Base-by-base conservation (phyloP, 768 basidiomycete genomes). In the Mycena leptocephala region DNA sequence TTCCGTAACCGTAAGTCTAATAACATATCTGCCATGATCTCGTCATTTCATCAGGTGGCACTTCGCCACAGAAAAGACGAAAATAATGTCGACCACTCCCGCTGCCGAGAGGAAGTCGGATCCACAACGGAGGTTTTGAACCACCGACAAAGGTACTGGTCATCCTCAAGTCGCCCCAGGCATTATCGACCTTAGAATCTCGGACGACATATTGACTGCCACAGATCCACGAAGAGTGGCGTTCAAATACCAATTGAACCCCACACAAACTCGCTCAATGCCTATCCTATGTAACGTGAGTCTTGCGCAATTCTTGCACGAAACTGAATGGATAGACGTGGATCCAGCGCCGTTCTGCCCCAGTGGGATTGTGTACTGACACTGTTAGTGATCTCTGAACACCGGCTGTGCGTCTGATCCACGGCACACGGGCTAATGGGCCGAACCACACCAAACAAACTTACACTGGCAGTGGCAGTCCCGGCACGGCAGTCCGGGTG, bases 371-470 rank as follows among this genome's bases (percentile, higher is more conserved):
- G 30, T 41, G 55, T 65, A 33, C 16, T 33, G 58, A 68, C 13
- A 2, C 37, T 62, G 35, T 39, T 37, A 59, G n/a, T 51, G 41
- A 67, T 67, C 32, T 63, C 62, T 59, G 33, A n/a, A 14, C 41
- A n/a, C 63, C 39, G 32, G 72, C 73, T 68, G 66, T 74, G 66
- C 41, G 18, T 28, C 65, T 41, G 72, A 68, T 61, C 48, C 72
- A 51, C 33, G 35, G 28, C 33, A 30, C 67, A 53, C 71, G 65
- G 72, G 26, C 8, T 41, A 24, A 35, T 43, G 73, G 59, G 28
- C 74, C 74, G 74, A 33, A 63, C 22, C 28, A 33, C 43, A 55
- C 53, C 48, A 63, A 70, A 64, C 66, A 75, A 74, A 70, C 51
- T 62, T 56, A 26, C 41, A 55, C 24, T 55, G 48, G n/a, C n/a